Base-by-base conservation (phyloP, 2,329 filamentous ascomycete species). In the Aspergillus carbonarius region DNA sequence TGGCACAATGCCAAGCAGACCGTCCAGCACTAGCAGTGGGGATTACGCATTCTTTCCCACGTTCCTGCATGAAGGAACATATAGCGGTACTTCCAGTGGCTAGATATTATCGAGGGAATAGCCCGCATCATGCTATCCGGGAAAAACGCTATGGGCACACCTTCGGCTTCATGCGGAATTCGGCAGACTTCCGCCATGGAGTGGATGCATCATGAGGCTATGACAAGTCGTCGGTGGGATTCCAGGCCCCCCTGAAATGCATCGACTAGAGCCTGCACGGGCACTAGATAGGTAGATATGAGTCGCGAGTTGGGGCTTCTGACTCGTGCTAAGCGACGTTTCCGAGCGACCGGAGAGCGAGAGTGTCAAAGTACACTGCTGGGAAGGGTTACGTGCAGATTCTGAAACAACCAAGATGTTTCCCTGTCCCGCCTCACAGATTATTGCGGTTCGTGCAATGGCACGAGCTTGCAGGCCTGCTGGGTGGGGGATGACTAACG, bases 351-450 rank as follows among this genome's bases (percentile, higher is more conserved):
- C 8, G 13, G 23, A n/a, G 17, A n/a, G 37, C 32, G 17, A 23
- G 32, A 34, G 49, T 51, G 48, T 25, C 30, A 32, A 48, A 30
- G n/a, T 40, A 42, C 51, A 8, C 51, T 42, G 51, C 50, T 44
- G 17, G 42, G 47, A 52, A 51, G 20, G 57, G 57, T 61, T 51
- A 52, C 48, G 25, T 60, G 61, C 57, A 59, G 61, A 59, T 55
- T 60, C 49, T 63, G 60, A 63, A 64, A 63, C 60, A 20, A 35
- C 54, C 55, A 44, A 30, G 34, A 35, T 55, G 20, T 48, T 30
- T 30, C 44, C 44, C 44, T 32, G 23, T 48, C 44, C 44, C 44
- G 44, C 44, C 23, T 48, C 25, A 17, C 27, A n/a, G 44, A 18
- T 32, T 47, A 18, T 32, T 47, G 42, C 32, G 44, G 44, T 48